phyloP scores from a whole-genome alignment of 768 basidiomycete genomes.

The Suillus subalutaceus region DNA sequence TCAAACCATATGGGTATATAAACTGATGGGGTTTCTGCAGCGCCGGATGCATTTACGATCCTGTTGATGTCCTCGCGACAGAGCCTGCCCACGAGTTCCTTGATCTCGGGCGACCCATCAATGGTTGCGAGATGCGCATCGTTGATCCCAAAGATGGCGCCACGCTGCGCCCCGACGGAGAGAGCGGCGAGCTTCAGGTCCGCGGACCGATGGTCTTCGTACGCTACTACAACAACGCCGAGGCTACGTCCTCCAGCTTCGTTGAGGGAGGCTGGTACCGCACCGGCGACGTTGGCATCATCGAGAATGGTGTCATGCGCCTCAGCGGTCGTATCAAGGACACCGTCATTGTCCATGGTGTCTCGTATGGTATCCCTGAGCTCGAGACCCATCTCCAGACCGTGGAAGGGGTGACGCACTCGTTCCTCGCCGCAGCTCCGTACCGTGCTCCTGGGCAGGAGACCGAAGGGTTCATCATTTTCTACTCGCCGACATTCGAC shows the following conservation, averaged over 20 bases:
- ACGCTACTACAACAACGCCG: slow-evolving; percentile 51
- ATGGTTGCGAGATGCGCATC: slow-evolving; percentile 40
- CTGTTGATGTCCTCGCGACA: slow-evolving; percentile 24
- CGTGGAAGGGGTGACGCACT: slow-evolving; percentile 35
- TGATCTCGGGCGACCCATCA: slow-evolving; percentile 35
- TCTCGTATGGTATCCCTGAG: slow-evolving; percentile 39
- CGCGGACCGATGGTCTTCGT: slow-evolving; percentile 41
- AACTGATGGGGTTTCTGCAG: slow-evolving; percentile 6
- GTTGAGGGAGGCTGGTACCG: slow-evolving; percentile 57
- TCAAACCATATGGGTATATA: no score
- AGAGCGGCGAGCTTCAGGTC: slow-evolving; percentile 46
- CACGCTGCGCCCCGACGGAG: slow-evolving; percentile 29
- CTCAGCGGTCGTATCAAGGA: slow-evolving; percentile 44
- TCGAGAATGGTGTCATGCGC: slow-evolving; percentile 37
- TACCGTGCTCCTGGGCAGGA: slow-evolving; percentile 39
- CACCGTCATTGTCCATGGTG: slow-evolving; percentile 42
- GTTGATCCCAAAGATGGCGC: slow-evolving; percentile 33
- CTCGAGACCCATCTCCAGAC: slow-evolving; percentile 40
- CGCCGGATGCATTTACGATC: slow-evolving; percentile 45
- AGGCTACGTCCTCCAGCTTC: slow-evolving; percentile 51
- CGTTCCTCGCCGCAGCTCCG: slow-evolving; percentile 37
- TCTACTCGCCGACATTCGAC: slow-evolving; percentile 35
- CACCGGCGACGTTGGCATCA: slow-evolving; percentile 57
- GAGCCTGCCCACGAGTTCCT: slow-evolving; percentile 37
- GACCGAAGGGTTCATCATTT: slow-evolving; percentile 44